phyloP scores from a whole-genome alignment of 2,329 filamentous ascomycete genomes.

The Aspergillus ibericus region DNA sequence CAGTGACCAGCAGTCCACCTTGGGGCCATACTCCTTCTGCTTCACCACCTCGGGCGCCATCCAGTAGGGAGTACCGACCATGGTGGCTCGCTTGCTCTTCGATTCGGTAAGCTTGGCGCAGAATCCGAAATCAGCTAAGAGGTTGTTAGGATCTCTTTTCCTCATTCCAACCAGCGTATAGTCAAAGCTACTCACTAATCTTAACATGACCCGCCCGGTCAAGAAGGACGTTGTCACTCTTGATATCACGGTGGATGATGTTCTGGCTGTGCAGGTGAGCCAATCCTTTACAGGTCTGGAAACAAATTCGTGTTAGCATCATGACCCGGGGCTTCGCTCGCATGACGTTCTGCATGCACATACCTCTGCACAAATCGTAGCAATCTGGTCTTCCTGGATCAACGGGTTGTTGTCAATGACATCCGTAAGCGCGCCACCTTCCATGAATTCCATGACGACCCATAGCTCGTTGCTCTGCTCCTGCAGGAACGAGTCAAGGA shows the following conservation, averaged over 20 bases:
- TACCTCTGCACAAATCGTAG: constrained; percentile 95
- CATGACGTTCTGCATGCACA: constrained; percentile 29
- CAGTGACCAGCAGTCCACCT: constrained; percentile 98
- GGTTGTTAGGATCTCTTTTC: constrained; percentile 24
- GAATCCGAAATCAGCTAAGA: constrained; percentile 94
- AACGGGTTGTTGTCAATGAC: constrained; percentile 96
- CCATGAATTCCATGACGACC: constrained; percentile 99
- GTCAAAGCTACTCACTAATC: constrained; percentile 71
- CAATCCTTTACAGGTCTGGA: constrained; percentile 87
- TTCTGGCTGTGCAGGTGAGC: constrained; percentile 93
- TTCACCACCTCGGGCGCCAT: constrained; percentile 99
- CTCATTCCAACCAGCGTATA: not conserved
- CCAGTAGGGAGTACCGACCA: constrained; percentile 99
- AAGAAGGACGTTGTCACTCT: constrained; percentile 96
- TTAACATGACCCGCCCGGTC: constrained; percentile 95
- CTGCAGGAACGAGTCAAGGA: constrained; percentile 91
- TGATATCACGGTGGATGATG: constrained; percentile 99
- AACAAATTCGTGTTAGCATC: constrained; percentile 16
- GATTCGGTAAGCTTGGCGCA: constrained; percentile 97
- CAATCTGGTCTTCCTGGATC: constrained; percentile 95
- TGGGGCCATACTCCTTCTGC: constrained; percentile 97
- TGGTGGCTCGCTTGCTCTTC: constrained; percentile 95
- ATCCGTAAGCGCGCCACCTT: constrained; percentile 94
- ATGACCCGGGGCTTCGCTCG: not conserved
- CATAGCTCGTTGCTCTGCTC: constrained; percentile 95